phyloP scores from a whole-genome alignment of 2,329 filamentous ascomycete genomes.

The Ophiocordyceps camponoti-leonardi region DNA sequence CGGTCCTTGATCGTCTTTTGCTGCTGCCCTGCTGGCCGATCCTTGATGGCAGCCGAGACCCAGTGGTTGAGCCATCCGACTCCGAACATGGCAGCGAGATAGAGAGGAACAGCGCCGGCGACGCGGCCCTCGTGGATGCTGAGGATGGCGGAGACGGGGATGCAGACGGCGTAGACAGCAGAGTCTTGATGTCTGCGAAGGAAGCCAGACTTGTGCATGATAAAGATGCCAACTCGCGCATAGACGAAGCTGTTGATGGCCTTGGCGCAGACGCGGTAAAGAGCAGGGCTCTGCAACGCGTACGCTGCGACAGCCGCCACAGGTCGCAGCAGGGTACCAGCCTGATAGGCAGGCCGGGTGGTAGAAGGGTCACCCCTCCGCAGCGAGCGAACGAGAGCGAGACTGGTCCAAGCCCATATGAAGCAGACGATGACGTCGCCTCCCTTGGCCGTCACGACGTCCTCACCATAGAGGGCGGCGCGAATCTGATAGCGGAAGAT shows the following conservation, averaged over 20 bases:
- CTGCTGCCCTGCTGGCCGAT: not conserved
- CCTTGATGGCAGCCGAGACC: not conserved
- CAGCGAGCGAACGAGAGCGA: not conserved
- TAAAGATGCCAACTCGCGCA: not conserved
- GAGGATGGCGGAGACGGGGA: conserved; percentile 1
- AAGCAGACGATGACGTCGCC: not conserved
- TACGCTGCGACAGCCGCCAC: not conserved
- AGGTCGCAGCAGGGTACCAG: not conserved
- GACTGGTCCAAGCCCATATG: conserved; percentile 1
- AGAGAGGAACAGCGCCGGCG: not conserved
- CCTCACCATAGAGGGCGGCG: not conserved
- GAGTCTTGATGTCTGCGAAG: not conserved
- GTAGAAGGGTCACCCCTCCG: conserved; percentile 1
- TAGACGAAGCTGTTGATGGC: conserved; percentile 1
- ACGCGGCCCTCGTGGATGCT: not conserved
- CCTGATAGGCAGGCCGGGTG: conserved; percentile 1
- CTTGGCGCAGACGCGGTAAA: not conserved
- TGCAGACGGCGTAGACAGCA: conserved; percentile 1
- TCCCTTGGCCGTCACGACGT: not conserved
- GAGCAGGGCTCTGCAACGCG: not conserved
- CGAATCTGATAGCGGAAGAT: conserved; percentile 1
- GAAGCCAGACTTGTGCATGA: conserved; percentile 1
- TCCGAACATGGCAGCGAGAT: not conserved
- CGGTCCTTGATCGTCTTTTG: not conserved
- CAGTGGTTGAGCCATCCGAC: not conserved